Evolutionary conservation across 2,329 filamentous ascomycete species (phyloP), one percentile per base, ranked within the genome.

Genomic region (Penicillium olsonii): DNA sequence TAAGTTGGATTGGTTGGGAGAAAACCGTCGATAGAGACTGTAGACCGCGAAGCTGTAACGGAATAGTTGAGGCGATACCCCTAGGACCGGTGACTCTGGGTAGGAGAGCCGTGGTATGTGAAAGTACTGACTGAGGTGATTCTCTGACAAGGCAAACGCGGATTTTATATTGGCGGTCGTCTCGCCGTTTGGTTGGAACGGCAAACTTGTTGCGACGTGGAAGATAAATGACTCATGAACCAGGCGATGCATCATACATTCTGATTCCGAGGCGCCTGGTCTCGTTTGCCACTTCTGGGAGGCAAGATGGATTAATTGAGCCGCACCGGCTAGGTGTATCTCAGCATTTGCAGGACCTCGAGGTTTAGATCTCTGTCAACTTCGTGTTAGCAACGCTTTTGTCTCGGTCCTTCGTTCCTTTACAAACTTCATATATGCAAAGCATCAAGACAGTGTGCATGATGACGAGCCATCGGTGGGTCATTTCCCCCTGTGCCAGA

Each of bases 171-270:
- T 31, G 3, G 6, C 50, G 38, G 6, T 45, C 24, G 3, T 27
- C 7, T 7, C 18, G 17, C 15, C n/a, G 6, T 45, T 45, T 8
- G 47, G 34, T 11, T 61, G 61, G 19, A 65, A 64, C 2, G 62
- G 60, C 11, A 65, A 52, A 20, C 60, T 58, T 4, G 61, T 65
- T 9, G 61, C 52, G 5, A 55, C 56, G 35, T 65, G 62, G 33
- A 65, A 65, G 37, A 64, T 60, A 35, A 64, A 65, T 0, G 61
- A 53, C 27, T 64, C 62, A 4, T 59, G 50, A 31, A 50, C 59
- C 0, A 64, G 45, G 18, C 57, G 53, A 20, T 52, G 34, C 35
- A 55, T 58, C 8, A 39, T 26, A 6, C 17, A 18, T n/a, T 55
- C 54, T 18, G 40, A 24, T 4, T 22, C 45, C 2, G 47, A 43